Evolutionary conservation across 192 early-diverging fungal genomes (phyloP).

Genomic region (Coemansia sp.): DNA sequence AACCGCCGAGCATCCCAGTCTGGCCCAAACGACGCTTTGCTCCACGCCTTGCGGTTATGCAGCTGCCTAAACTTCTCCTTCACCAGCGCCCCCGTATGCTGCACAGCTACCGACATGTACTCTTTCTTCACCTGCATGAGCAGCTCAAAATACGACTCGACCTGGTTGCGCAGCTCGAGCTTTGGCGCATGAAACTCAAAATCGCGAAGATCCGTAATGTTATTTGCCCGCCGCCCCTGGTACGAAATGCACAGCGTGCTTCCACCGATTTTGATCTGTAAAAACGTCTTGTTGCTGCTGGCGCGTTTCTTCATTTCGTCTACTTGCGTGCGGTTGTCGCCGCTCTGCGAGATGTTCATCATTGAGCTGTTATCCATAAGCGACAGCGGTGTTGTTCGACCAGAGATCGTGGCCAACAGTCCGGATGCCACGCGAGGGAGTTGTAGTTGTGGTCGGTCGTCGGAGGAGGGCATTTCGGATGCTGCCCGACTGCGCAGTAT

Average conservation of each 20-base stretch:
- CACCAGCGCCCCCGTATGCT: slow-evolving; percentile 55
- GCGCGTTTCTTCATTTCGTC: slow-evolving; percentile 85
- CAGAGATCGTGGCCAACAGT: slow-evolving; percentile 29
- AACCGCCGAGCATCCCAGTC: slow-evolving; percentile 49
- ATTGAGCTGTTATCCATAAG: slow-evolving; percentile 37
- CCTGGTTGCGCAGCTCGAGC: slow-evolving; percentile 53
- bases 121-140: slow-evolving; percentile 57
- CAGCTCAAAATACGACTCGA: slow-evolving; percentile 56
- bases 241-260: slow-evolving; percentile 82
- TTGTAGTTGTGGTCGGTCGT: background rate
- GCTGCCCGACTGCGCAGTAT: slow-evolving; percentile 3
- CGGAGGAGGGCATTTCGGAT: background rate
- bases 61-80: slow-evolving; percentile 56
- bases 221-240: slow-evolving; percentile 63
- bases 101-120: slow-evolving; percentile 51
- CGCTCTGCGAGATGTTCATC: slow-evolving; percentile 36
- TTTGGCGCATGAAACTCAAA: slow-evolving; percentile 54
- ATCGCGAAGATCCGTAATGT: slow-evolving; percentile 52
- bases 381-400: slow-evolving; percentile 27
- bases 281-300: slow-evolving; percentile 81
- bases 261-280: slow-evolving; percentile 86
- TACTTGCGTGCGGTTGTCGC: slow-evolving; percentile 56
- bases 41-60: slow-evolving; percentile 55
- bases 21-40: slow-evolving; percentile 47
- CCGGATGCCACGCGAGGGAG: slow-evolving; percentile 26